A percentile compares a stretch with the other conserved stretches of the same genome.
phyloP scores from a whole-genome alignment of 169 alveolate genomes.

The Eimeria falciformis region DNA sequence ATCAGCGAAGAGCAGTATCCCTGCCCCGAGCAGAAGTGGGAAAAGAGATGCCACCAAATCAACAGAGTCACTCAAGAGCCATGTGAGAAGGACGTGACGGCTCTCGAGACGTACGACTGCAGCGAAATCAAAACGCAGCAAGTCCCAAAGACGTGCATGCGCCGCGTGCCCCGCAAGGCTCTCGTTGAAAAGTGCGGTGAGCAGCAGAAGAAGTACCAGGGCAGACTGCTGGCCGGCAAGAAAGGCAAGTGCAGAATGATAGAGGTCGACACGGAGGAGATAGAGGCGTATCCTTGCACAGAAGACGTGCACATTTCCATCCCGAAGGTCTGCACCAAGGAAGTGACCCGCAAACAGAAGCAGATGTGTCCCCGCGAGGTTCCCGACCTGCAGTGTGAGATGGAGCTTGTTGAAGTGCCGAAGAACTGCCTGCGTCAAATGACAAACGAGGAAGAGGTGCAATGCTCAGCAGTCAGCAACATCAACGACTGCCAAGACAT shows the following conservation, averaged over 20 bases:
- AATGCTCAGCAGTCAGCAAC: constrained; percentile 48
- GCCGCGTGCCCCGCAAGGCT: constrained; percentile 68
- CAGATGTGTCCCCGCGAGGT: constrained; percentile 68
- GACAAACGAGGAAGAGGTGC: constrained; percentile 73
- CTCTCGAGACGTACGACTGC: constrained; percentile 73
- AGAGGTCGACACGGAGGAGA: constrained; percentile 67
- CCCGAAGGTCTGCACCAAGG: constrained; percentile 69
- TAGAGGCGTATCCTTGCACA: constrained; percentile 73
- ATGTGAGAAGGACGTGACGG: constrained; percentile 45
- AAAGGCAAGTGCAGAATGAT: constrained; percentile 67
- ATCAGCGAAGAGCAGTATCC: constrained; percentile 71
- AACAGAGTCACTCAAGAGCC: constrained; percentile 69
- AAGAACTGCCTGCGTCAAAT: constrained; percentile 63
- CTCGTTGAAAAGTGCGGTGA: constrained; percentile 55
- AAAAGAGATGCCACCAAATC: constrained; percentile 51
- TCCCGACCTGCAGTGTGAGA: constrained; percentile 68
- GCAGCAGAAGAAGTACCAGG: constrained; percentile 35
- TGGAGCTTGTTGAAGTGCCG: constrained; percentile 63
- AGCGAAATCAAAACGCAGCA: constrained; percentile 71
- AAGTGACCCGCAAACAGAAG: constrained; percentile 22
- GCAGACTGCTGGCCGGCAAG: constrained; percentile 73
- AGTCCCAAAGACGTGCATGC: constrained; percentile 71
- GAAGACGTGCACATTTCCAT: constrained; percentile 70
- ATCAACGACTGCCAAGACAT: constrained; percentile 64
- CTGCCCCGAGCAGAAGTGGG: constrained; percentile 72